Conservation (phyloP, 345 rosid genomes). For the Bruguiera sexangula region DNA sequence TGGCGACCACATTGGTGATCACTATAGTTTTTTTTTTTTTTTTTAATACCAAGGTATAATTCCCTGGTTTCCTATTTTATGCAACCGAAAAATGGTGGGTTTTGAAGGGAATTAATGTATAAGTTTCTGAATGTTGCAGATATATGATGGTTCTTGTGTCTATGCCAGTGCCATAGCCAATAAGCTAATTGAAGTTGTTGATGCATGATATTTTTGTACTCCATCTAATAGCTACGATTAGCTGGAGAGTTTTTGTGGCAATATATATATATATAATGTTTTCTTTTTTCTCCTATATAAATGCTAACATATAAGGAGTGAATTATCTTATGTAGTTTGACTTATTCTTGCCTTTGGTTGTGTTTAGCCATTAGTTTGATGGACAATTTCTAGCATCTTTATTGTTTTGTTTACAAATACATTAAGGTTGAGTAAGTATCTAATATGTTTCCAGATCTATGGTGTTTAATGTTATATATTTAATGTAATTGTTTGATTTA, state of each 20-base stretch:
- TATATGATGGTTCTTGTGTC: conserved; percentile 29
- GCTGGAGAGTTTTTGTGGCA: background rate
- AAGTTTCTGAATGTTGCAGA: conserved; percentile 13
- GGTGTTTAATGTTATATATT: too few relatives aligned
- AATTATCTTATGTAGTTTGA: too few relatives aligned
- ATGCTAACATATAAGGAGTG: too few relatives aligned
- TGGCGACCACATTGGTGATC: conserved; percentile 84
- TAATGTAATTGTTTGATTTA: too few relatives aligned
- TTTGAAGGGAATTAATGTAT: background rate
- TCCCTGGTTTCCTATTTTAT: background rate
- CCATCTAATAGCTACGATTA: conserved; percentile 16
- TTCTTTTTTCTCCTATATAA: too few relatives aligned
- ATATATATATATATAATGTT: too few relatives aligned
- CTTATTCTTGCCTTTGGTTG: too few relatives aligned
- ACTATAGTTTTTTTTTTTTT: conserved; percentile 55
- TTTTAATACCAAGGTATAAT: conserved; percentile 74
- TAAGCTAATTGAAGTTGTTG: conserved; percentile 30
- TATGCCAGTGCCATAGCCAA: conserved; percentile 34
- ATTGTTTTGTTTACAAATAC: too few relatives aligned
- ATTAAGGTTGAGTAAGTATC: too few relatives aligned
- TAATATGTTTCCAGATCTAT: too few relatives aligned
- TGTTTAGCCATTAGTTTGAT: too few relatives aligned
- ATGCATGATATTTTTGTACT: conserved; percentile 18
- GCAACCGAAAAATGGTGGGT: background rate
- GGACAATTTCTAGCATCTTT: too few relatives aligned